These are phyloP conservation scores for Diutina catenulata DNA, from an alignment of 1,139 yeast genomes.

Conservation along the genomic window DNA sequence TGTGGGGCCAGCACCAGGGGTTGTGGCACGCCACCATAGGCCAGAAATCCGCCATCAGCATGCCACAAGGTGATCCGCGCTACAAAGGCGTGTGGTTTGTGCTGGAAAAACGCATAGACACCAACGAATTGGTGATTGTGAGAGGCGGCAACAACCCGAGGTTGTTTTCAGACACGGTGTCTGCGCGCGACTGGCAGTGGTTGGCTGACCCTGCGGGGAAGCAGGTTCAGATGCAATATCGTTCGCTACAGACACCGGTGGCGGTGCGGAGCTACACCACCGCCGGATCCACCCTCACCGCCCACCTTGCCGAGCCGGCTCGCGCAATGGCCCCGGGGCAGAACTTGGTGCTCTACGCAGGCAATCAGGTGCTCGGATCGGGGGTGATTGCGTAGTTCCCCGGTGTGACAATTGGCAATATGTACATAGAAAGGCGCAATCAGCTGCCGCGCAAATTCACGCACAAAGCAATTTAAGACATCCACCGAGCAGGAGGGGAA, in stretches of 20 bases:
- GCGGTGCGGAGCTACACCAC: constrained; percentile 14
- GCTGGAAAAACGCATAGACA: constrained; percentile 47
- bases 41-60: constrained; percentile 62
- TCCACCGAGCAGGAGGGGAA: no score
- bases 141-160: constrained; percentile 55
- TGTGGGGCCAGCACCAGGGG: constrained; percentile 78
- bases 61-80: constrained; percentile 79
- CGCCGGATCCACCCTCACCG: constrained; percentile 10
- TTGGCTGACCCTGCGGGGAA: constrained; percentile 10
- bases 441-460: constrained; percentile 3
- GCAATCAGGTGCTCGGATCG: constrained; percentile 63
- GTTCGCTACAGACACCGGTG: constrained; percentile 57
- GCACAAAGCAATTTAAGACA: constrained; percentile 5
- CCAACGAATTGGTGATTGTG: constrained; percentile 71
- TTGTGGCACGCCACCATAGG: constrained; percentile 94
- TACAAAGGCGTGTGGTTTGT: constrained; percentile 83
- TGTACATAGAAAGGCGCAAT: constrained; percentile 4
- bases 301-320: constrained; percentile 31
- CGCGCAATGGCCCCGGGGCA: constrained; percentile 91
- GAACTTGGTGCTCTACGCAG: constrained; percentile 59
- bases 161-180: constrained; percentile 36
- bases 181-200: constrained; percentile 42
- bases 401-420: no score
- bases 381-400: no score
- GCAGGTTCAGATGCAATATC: constrained; percentile 34